These are phyloP conservation scores for Zizania palustris DNA, from an alignment of 202 grass and related monocot genomes.

Conservation along the genomic window DNA sequence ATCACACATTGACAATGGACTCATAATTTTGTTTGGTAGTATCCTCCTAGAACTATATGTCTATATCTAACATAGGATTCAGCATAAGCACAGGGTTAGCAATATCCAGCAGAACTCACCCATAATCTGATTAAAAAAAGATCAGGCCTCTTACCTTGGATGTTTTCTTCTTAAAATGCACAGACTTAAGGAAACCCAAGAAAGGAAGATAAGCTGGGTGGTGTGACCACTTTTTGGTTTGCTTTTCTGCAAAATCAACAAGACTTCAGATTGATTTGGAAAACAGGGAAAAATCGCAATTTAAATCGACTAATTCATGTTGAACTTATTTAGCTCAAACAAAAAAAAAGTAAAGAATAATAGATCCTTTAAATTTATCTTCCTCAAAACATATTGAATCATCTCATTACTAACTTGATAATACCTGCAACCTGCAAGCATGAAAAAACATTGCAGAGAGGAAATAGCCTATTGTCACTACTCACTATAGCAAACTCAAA, in stretches of 20 bases:
- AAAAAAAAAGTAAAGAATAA: conserved; percentile 7
- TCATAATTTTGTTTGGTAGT: not conserved
- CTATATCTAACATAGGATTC: conserved; percentile 34
- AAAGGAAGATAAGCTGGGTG: conserved; percentile 57
- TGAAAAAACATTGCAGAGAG: not conserved
- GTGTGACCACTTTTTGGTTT: conserved; percentile 36
- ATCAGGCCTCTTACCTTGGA: conserved; percentile 45
- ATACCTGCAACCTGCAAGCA: not conserved
- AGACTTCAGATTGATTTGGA: conserved; percentile 15
- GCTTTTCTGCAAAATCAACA: conserved; percentile 56
- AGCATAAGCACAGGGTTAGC: not conserved
- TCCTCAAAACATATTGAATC: not conserved
- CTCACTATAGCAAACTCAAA: conserved; percentile 1
- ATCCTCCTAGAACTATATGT: conserved; percentile 29
- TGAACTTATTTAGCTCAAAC: conserved; percentile 16
- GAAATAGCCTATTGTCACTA: not conserved
- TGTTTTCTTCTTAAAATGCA: conserved; percentile 61
- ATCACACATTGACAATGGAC: not conserved
- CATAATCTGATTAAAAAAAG: conserved; percentile 14
- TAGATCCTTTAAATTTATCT: not conserved
- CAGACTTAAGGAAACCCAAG: conserved; percentile 59
- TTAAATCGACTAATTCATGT: not conserved
- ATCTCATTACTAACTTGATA: not conserved
- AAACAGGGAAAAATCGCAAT: conserved; percentile 21
- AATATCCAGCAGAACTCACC: not conserved